A percentile compares a stretch with the other conserved stretches of the same genome.
phyloP scores from a whole-genome alignment of 192 early-diverging fungal species.

The Backusella macrospora region DNA sequence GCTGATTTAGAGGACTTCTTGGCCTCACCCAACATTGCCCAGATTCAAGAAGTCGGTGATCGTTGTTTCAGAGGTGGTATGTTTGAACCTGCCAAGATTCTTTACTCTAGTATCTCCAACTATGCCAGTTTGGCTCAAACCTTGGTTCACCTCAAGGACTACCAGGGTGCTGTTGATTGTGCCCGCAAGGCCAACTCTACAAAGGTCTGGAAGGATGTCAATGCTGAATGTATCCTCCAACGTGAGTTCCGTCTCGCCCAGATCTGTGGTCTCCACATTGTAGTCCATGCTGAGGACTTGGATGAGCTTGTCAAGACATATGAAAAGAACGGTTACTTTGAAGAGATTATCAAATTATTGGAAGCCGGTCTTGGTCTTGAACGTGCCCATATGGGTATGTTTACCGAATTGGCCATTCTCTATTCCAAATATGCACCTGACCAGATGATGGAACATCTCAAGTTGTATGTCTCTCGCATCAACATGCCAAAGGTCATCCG shows the following conservation, averaged over 20 bases:
- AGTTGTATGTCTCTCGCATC: constrained; percentile 95
- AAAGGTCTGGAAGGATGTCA: constrained; percentile 99
- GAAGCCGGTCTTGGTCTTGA: constrained; percentile 96
- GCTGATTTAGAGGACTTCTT: constrained; percentile 96
- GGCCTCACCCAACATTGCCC: constrained; percentile 89
- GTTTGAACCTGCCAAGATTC: constrained; percentile 91
- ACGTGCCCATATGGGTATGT: constrained; percentile 99
- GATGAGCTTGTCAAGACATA: constrained; percentile 87
- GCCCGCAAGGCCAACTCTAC: constrained; percentile 98
- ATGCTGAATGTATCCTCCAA: constrained; percentile 93
- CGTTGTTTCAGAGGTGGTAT: constrained; percentile 91
- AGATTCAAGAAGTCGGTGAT: constrained; percentile 92
- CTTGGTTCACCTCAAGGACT: constrained; percentile 92
- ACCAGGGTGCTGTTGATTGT: constrained; percentile 96
- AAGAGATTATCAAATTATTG: constrained; percentile 87
- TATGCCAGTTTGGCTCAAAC: constrained; percentile 97
- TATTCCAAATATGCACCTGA: constrained; percentile 97
- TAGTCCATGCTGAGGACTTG: constrained; percentile 98
- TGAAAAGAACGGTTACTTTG: constrained; percentile 86
- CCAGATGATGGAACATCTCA: constrained; percentile 96
- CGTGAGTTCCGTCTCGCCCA: constrained; percentile 96
- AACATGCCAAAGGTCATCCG: constrained; percentile 99
- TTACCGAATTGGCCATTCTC: constrained; percentile 96
- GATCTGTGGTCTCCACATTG: constrained; percentile 95
- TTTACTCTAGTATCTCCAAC: constrained; percentile 97